Percentiles rank a stretch among this genome's conserved stretches.
Evolutionary conservation across 805 yeast species (phyloP).

Genomic region (Cyberlindnera americana): DNA sequence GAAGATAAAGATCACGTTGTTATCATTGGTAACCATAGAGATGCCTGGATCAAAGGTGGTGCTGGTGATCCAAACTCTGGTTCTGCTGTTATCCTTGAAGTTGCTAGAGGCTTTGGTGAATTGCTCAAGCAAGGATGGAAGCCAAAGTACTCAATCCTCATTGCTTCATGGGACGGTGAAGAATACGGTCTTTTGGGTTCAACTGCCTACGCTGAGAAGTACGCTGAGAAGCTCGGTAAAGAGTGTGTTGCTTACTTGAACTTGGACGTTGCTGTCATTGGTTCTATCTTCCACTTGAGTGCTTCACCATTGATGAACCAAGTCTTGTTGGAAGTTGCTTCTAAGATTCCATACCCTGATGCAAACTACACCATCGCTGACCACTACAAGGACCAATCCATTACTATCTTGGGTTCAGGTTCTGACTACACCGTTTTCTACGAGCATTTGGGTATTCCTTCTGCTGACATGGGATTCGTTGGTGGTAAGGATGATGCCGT

Average conservation of each 20-base stretch:
- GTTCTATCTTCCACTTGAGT: conserved; percentile 44
- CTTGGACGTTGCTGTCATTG: conserved; percentile 61
- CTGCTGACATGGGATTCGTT: conserved; percentile 57
- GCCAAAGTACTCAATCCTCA: conserved; percentile 59
- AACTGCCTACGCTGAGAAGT: conserved; percentile 72
- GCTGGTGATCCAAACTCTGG: conserved; percentile 82
- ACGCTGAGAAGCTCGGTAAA: conserved; percentile 42
- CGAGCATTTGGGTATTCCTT: conserved; percentile 58
- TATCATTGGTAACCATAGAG: conserved; percentile 73
- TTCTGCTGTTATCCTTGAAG: conserved; percentile 59
- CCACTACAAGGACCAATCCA: conserved; percentile 29
- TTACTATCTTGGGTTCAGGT: conserved; percentile 61
- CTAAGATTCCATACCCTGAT: conserved; percentile 43
- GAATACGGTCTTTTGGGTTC: conserved; percentile 74
- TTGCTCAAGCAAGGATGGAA: conserved; percentile 56
- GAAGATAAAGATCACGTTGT: conserved; percentile 49
- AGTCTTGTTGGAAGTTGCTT: conserved; percentile 43
- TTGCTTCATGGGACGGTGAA: conserved; percentile 85
- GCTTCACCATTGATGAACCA: conserved; percentile 58
- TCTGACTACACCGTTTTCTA: conserved; percentile 63
- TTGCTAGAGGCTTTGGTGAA: conserved; percentile 55
- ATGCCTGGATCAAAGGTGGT: conserved; percentile 77
- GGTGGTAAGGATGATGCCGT: conserved; percentile 47
- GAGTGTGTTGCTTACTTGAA: conserved; percentile 66
- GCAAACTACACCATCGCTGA: conserved; percentile 24